Base-by-base conservation (phyloP, 2,329 filamentous ascomycete species). In the Microdochium paspali region DNA sequence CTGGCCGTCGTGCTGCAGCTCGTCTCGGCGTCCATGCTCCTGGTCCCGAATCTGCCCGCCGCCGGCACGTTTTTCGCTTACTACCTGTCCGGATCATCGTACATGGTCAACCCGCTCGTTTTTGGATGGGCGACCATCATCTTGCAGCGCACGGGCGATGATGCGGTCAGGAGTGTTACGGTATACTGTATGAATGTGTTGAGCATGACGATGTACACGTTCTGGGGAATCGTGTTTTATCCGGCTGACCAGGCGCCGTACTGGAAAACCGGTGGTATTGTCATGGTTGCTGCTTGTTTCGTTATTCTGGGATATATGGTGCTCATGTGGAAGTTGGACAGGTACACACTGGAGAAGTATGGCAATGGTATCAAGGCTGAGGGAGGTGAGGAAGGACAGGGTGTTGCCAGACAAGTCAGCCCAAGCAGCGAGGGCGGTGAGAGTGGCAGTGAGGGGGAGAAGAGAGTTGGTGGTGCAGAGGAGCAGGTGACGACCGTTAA, bases 161-260 rank as follows among this genome's bases (percentile, higher is more conserved):
- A 72, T 48, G 67, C 68, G 1, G 51, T 61, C 0, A 55, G 70
- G 10, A 64, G 63, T 12, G 59, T 72, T 2, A 66, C 64, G 0
- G 50, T 72, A 0, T 66, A 64, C 32, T 59, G 60, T 0, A 71
- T 72, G 67, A 68, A 66, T 10, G 63, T 65, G 23, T 59, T 61
- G 2, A 62, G 64, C 15, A 63, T 61, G 42, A 55, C 66, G 1
- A 49, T 72, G 24, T 72, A 67, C 50, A 71, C 70, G 0, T 71
- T 70, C 44, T 72, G 69, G 69, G 69, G 68, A 0, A 68, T 72
- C 6, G 54, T 61, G 0, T 51, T 72, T 9, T 72, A 71, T 40
- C 57, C 66, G 10, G 67, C 67, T 1, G 61, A 59, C 7, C 65
- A 71, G 49, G 67, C 67, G 0, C 67, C 68, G 2, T 70, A 71